phyloP scores from a whole-genome alignment of 225 moss, liverwort and hornwort genomes.

The Polytrichum formosum region DNA sequence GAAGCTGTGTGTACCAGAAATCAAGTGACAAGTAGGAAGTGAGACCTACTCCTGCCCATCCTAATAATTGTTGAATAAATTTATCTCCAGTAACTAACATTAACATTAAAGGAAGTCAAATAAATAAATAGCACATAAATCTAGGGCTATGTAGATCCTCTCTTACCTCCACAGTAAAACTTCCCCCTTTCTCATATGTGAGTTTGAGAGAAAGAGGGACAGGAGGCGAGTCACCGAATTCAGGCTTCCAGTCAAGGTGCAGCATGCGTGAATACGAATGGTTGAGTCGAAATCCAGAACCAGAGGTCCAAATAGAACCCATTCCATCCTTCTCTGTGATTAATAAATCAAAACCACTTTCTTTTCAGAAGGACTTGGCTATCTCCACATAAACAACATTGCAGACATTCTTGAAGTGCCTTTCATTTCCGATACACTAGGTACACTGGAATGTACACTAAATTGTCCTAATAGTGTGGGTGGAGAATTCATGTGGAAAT shows the following conservation, averaged over 20 bases:
- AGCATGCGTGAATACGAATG: constrained; percentile 58
- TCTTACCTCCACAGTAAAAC: constrained; percentile 70
- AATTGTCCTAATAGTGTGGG: too few relatives aligned
- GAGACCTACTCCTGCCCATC: background rate
- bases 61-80: background rate
- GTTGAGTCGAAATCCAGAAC: constrained; percentile 83
- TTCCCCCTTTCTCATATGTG: constrained; percentile 46
- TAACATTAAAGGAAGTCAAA: background rate
- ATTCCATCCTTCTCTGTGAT: constrained; percentile 34
- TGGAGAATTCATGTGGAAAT: too few relatives aligned
- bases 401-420: too few relatives aligned
- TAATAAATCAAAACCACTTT: background rate
- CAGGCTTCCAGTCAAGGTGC: constrained; percentile 74
- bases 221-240: constrained; percentile 41
- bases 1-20: background rate
- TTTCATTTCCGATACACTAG: too few relatives aligned
- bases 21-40: background rate
- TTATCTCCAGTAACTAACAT: background rate
- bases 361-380: too few relatives aligned
- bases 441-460: too few relatives aligned
- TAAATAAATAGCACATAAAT: background rate
- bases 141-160: background rate
- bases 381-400: background rate
- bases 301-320: constrained; percentile 56
- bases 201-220: constrained; percentile 55